phyloP scores from a whole-genome alignment of 306 rosid genomes.

The Corylus avellana region DNA sequence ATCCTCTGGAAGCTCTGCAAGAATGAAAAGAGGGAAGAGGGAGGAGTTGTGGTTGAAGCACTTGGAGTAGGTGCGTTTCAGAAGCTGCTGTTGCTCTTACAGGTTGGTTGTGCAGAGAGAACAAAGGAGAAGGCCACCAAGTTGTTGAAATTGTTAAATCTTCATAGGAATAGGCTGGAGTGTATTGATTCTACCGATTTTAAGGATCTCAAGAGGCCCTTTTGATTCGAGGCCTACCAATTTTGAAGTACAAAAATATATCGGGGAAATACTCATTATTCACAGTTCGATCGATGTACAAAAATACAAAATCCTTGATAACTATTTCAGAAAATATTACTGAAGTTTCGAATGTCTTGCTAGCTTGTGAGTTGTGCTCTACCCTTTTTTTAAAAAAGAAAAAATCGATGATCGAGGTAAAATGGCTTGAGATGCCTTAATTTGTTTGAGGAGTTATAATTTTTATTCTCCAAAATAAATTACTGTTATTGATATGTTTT shows the following conservation, averaged over 20 bases:
- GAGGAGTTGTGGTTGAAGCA: slow-evolving; percentile 53
- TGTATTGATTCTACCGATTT: slow-evolving; percentile 71
- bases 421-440: background rate
- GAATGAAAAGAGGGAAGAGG: slow-evolving; percentile 36
- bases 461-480: no score
- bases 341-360: background rate
- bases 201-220: slow-evolving; percentile 53
- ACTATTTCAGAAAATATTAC: background rate
- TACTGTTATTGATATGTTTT: no score
- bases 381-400: background rate
- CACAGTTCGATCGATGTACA: background rate
- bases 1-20: slow-evolving; percentile 70
- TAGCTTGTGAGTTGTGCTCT: background rate
- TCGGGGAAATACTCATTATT: background rate
- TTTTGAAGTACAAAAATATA: background rate
- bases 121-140: slow-evolving; percentile 68
- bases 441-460: background rate
- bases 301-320: background rate
- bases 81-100: slow-evolving; percentile 77
- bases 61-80: slow-evolving; percentile 73
- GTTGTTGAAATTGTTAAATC: slow-evolving; percentile 72
- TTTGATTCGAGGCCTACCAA: slow-evolving; percentile 24
- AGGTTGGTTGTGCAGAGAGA: slow-evolving; percentile 67
- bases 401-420: background rate
- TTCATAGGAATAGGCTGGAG: slow-evolving; percentile 49